Conservation (phyloP, 75 land plant species). For the Sequoia sempervirens region DNA sequence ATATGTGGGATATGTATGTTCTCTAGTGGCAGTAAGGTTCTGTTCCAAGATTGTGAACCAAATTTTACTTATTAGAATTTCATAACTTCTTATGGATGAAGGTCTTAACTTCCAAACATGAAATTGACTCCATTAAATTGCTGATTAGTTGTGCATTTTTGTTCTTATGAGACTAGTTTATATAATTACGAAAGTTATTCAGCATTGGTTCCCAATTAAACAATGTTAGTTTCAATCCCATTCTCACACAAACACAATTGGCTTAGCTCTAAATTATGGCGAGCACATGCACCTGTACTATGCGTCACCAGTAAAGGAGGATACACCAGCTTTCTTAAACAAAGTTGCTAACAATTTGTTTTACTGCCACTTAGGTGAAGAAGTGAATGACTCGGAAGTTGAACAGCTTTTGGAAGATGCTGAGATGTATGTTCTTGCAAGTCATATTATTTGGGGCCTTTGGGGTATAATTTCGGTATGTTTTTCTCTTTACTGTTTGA, state of each 20-base stretch:
- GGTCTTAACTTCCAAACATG: not conserved
- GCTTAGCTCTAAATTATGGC: not conserved
- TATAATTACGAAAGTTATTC: not conserved
- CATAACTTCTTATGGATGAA: not conserved
- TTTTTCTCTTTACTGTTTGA: not conserved
- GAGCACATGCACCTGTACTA: not conserved
- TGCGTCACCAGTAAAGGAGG: not conserved
- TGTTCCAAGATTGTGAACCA: not conserved
- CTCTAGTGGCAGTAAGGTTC: not conserved
- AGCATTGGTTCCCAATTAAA: not conserved
- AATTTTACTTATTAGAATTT: not conserved
- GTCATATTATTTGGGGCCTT: slow-evolving; percentile 77
- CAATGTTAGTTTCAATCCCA: not conserved
- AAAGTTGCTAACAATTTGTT: not conserved
- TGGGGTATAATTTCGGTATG: slow-evolving; percentile 92
- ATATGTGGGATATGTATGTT: not conserved
- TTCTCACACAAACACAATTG: not conserved
- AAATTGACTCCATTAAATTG: not conserved
- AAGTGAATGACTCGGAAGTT: slow-evolving; percentile 33
- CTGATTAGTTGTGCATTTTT: not conserved
- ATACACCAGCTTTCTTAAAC: not conserved
- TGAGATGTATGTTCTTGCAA: slow-evolving; percentile 71
- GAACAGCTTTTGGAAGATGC: slow-evolving; percentile 45
- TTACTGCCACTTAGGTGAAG: slow-evolving; percentile 26
- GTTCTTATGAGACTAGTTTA: not conserved